Base-by-base conservation (phyloP, 495 filamentous ascomycete genomes). In the Aspergillus ellipticus region DNA sequence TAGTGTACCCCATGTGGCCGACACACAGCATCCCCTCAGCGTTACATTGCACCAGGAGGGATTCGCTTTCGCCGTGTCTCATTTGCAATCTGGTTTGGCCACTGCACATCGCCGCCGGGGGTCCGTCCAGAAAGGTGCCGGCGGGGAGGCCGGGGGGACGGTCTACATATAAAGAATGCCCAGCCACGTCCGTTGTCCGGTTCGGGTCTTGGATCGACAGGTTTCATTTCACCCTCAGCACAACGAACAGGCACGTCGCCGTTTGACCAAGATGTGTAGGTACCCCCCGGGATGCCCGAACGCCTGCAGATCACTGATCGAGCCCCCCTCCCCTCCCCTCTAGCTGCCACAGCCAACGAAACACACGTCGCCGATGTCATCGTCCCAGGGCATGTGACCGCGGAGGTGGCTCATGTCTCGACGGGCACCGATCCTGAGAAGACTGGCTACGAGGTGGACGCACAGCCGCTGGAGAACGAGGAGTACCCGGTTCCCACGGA, bases 401-500 rank as follows among this genome's bases (percentile, higher is more conserved):
- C 10, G 1, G 22, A 28, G 9, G 19, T 48, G 13, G 17, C 15
- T 22, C 22, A n/a, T 16, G 22, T 39, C 2, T 4, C 21, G 5
- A 48, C 21, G 22, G 15, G 13, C 2, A n/a, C 45, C 13, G 55
- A 57, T 17, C 39, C 55, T 3, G 55, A 57, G 55, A 57, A 57
- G 17, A 16, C 26, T 3, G 9, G 6, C 8, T 51, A 57, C 55
- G 48, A 51, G 19, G 42, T 39, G 37, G 42, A 42, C 15, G 20
- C 49, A 49, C 35, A 5, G 4, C 10, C 53, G 10, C n/a, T 49
- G 4, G 55, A 58, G 11, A 42, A 42, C 19, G 67, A 78, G 41
- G 72, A 74, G 16, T 69, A 75, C 50, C 68, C 78, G 26, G 72
- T 73, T 51, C 84, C 84, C 2, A 84, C 82, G n/a, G 75, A 79